phyloP scores from a whole-genome alignment of 805 yeast species.

The Yarrowia hollandica region DNA sequence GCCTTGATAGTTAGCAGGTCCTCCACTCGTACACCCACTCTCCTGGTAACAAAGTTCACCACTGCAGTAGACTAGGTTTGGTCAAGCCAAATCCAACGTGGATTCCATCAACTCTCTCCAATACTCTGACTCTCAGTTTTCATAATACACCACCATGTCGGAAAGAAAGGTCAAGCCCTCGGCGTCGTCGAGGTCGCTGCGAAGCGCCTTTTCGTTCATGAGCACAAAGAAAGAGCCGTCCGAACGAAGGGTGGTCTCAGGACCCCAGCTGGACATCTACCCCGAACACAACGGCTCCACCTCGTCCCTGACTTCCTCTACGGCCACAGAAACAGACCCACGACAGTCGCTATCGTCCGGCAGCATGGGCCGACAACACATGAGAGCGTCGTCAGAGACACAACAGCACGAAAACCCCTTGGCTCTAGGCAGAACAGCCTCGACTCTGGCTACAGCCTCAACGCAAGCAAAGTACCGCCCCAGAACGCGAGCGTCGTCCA shows the following conservation, averaged over 20 bases:
- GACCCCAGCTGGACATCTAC: constrained; percentile 3
- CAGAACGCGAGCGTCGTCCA: constrained; percentile 4
- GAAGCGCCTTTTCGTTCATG: constrained; percentile 20
- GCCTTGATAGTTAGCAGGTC: no score
- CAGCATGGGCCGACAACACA: not conserved
- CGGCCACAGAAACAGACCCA: not conserved
- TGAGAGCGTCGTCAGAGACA: not conserved
- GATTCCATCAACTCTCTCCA: no score
- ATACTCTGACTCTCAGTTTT: not conserved
- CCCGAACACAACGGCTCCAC: not conserved
- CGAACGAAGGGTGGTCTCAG: not conserved
- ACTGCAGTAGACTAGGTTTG: not conserved
- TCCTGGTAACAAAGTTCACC: no score
- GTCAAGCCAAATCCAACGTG: no score
- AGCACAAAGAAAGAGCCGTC: not conserved
- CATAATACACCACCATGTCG: not conserved
- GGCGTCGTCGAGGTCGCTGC: constrained; percentile 23
- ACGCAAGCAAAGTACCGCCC: constrained; percentile 14
- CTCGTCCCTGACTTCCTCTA: not conserved
- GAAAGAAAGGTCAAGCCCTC: constrained; percentile 18
- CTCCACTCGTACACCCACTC: no score
- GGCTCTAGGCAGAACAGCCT: not conserved
- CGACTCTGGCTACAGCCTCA: not conserved
- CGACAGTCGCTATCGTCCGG: not conserved
- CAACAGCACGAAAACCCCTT: not conserved